phyloP scores from a whole-genome alignment of 768 basidiomycete genomes.

The Chalciporus chontae region DNA sequence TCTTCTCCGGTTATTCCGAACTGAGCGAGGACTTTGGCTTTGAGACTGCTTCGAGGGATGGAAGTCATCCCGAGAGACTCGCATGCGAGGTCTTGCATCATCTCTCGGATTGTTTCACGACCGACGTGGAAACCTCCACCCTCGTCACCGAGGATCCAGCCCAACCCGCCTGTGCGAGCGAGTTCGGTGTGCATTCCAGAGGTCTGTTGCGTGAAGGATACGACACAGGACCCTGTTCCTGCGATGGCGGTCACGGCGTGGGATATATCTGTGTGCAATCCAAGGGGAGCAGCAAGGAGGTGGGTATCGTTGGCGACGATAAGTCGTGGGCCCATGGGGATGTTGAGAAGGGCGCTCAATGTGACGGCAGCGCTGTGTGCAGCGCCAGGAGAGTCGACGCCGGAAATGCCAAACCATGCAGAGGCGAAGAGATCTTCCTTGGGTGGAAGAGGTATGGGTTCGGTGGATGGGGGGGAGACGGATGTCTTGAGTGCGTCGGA shows the following conservation, averaged over 20 bases:
- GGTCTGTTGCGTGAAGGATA: constrained; percentile 51
- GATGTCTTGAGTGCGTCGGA: constrained; percentile 51
- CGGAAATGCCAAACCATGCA: constrained; percentile 83
- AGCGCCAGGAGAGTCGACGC: constrained; percentile 71
- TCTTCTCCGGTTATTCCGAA: constrained; percentile 53
- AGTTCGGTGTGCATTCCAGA: constrained; percentile 51
- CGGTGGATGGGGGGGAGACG: constrained; percentile 34
- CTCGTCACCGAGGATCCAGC: constrained; percentile 83
- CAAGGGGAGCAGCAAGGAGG: constrained; percentile 78
- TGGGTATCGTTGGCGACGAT: constrained; percentile 78
- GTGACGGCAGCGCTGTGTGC: constrained; percentile 51
- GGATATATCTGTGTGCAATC: constrained; percentile 52
- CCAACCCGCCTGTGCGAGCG: constrained; percentile 76
- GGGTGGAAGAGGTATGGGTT: constrained; percentile 37
- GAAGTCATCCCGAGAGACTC: constrained; percentile 36
- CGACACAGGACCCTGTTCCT: constrained; percentile 79
- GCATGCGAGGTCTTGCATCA: constrained; percentile 54
- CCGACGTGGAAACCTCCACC: constrained; percentile 82
- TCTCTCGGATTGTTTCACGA: constrained; percentile 66
- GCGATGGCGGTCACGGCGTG: constrained; percentile 71
- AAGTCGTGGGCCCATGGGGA: constrained; percentile 54
- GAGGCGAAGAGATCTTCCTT: constrained; percentile 47
- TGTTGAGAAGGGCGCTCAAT: constrained; percentile 53
- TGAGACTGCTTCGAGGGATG: constrained; percentile 33
- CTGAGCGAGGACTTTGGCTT: constrained; percentile 43